A percentile compares a stretch with the other conserved stretches of the same genome.
phyloP scores from a whole-genome alignment of 345 rosid genomes.

The Physaria fendleri region DNA sequence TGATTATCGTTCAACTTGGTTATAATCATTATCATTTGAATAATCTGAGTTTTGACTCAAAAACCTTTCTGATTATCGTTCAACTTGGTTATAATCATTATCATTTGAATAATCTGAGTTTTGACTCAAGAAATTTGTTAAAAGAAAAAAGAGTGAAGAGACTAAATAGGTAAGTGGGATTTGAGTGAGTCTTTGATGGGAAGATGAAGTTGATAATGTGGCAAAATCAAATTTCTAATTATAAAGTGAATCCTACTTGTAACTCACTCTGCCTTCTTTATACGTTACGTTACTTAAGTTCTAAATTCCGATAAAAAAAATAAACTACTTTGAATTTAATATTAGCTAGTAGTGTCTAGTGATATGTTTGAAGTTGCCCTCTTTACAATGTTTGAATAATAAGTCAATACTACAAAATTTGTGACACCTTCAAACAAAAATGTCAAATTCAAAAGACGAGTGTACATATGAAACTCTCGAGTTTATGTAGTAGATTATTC shows the following conservation, averaged over 20 bases:
- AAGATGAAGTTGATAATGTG: slow-evolving; percentile 1
- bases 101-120: background rate
- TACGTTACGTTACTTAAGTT: background rate
- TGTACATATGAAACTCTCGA: background rate
- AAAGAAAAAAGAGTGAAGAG: background rate
- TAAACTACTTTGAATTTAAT: background rate
- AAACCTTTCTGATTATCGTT: too few relatives aligned
- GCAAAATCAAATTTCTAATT: background rate
- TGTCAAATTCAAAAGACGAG: slow-evolving; percentile 7
- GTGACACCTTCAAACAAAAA: background rate
- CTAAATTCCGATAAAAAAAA: background rate
- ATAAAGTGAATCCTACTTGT: slow-evolving; percentile 6
- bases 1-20: too few relatives aligned
- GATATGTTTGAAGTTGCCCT: background rate
- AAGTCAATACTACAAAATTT: background rate
- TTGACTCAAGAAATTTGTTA: background rate
- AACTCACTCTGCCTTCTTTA: background rate
- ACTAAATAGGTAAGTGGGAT: background rate
- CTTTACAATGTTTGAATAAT: background rate
- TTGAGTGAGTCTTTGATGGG: slow-evolving; percentile 2
- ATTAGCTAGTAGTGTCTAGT: background rate
- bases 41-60: background rate
- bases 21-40: background rate
- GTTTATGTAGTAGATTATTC: background rate
- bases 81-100: background rate